Evolutionary conservation across 2,329 filamentous ascomycete species (phyloP), one percentile per base, ranked within the genome.

Genomic region (Beauveria australis): DNA sequence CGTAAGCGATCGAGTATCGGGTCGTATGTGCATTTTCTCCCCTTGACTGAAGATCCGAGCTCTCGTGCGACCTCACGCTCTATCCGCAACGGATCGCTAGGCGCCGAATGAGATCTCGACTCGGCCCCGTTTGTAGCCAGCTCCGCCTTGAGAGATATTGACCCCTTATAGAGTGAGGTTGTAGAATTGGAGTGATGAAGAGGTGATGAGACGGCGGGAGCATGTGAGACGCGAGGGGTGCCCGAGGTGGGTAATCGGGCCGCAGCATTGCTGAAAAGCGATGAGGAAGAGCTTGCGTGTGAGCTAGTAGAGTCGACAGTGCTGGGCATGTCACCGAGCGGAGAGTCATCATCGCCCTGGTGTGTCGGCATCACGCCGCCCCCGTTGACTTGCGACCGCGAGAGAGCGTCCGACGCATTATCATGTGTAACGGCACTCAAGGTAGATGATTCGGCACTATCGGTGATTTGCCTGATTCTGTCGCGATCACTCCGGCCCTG

Each of bases 241-340:
- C 73, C 67, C 66, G 74, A 73, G 65, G 77, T 67, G 65, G 74
- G 73, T 69, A 72, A 70, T 63, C 76, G 73, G 65, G 71, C 73
- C 62, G 76, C 72, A 63, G 76, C 71, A 64, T 70, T 72, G 74
- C 85, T 89, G 75, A 89, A 89, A 65, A 88, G 79, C 59, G 90
- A 91, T 49, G 88, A 91, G 55, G 81, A 81, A 59, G 86, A 84
- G 75, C 87, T 91, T 61, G 82, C 80, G 69, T 87, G 81, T 61
- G 89, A 91, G 74, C 86, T 90, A 61, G 86, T 83, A 55, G 89
- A 92, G 68, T 84, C 87, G 67, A 87, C 81, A 64, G 84, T 86
- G 72, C 87, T 88, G 69, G 88, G 80, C 58, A 87, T 81, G 68
- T 92, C 88, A 72, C 84, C 84, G 66, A 82, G 77, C 62, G 79